Evolutionary conservation across 106 monocot species (phyloP).

Genomic region (Allium cepa): DNA sequence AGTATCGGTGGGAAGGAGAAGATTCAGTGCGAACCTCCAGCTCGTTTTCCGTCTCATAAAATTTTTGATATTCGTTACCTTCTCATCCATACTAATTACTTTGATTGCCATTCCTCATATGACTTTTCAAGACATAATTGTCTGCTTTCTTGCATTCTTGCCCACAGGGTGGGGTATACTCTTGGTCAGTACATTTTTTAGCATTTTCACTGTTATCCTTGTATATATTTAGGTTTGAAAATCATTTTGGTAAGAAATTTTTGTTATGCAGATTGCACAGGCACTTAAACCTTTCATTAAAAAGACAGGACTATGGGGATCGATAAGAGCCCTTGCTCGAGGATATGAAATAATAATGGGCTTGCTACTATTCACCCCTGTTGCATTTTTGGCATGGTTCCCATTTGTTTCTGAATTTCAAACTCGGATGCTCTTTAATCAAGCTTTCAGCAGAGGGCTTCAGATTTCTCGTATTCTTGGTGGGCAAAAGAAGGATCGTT

Average conservation of each 20-base stretch:
- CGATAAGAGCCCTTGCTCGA: slow-evolving; percentile 70
- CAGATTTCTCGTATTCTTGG: slow-evolving; percentile 97
- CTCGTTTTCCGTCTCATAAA: slow-evolving; percentile 92
- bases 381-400: slow-evolving; percentile 88
- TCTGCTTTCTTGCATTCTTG: slow-evolving; percentile 79
- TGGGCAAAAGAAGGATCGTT: slow-evolving; percentile 55
- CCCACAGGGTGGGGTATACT: slow-evolving; percentile 95
- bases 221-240: too few species aligned
- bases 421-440: slow-evolving; percentile 91
- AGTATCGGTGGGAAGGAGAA: slow-evolving; percentile 73
- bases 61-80: slow-evolving; percentile 73
- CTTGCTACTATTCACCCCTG: slow-evolving; percentile 65
- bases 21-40: slow-evolving; percentile 80
- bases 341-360: slow-evolving; percentile 91
- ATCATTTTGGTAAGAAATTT: neutral
- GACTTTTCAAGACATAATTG: slow-evolving; percentile 66
- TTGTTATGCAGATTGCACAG: slow-evolving; percentile 64
- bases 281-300: slow-evolving; percentile 56
- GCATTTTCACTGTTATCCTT: too few species aligned
- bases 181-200: slow-evolving; percentile 26
- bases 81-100: slow-evolving; percentile 62
- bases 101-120: slow-evolving; percentile 68
- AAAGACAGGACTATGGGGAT: slow-evolving; percentile 53
- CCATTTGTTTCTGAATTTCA: slow-evolving; percentile 95
- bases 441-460: slow-evolving; percentile 86